These are phyloP conservation scores for Pilasporangium apinafurcum DNA, from an alignment of 352 stramenopile genomes.

Conservation along the genomic window DNA sequence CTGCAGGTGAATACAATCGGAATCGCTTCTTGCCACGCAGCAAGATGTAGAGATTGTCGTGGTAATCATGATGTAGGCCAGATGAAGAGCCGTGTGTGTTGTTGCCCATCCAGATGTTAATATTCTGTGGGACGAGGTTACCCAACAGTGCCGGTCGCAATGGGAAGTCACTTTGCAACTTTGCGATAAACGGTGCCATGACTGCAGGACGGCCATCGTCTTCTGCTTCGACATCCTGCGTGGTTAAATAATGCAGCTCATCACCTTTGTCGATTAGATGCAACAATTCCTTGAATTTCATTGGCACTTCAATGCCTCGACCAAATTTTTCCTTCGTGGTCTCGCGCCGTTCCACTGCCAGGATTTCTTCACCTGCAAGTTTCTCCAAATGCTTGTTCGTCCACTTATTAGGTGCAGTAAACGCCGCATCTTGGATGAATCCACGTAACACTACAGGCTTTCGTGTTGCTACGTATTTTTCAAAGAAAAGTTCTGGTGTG, in stretches of 20 bases:
- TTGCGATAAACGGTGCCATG: constrained; percentile 79
- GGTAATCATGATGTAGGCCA: constrained; percentile 98
- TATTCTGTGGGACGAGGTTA: constrained; percentile 90
- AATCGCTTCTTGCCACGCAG: constrained; percentile 93
- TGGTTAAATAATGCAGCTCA: constrained; percentile 86
- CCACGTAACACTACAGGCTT: constrained; percentile 76
- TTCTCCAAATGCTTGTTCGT: constrained; percentile 64
- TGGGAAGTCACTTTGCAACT: constrained; percentile 77
- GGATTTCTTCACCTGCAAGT: constrained; percentile 45
- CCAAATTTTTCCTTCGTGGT: constrained; percentile 72
- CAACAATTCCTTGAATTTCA: constrained; percentile 78
- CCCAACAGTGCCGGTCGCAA: constrained; percentile 79
- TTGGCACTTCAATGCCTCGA: constrained; percentile 78
- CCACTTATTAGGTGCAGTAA: constrained; percentile 60
- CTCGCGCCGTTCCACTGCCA: constrained; percentile 79
- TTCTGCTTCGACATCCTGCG: constrained; percentile 83
- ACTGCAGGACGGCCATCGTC: constrained; percentile 71
- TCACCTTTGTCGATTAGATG: constrained; percentile 58
- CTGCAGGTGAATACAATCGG: constrained; percentile 88
- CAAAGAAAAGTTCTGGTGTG: constrained; percentile 71
- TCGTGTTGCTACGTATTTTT: constrained; percentile 66
- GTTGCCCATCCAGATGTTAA: constrained; percentile 97
- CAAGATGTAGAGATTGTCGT: constrained; percentile 98
- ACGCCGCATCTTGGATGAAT: constrained; percentile 46
- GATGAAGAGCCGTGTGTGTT: constrained; percentile 75